These are phyloP conservation scores for Neurospora tetrasperma DNA, from an alignment of 495 filamentous ascomycete genomes.

Conservation along the genomic window DNA sequence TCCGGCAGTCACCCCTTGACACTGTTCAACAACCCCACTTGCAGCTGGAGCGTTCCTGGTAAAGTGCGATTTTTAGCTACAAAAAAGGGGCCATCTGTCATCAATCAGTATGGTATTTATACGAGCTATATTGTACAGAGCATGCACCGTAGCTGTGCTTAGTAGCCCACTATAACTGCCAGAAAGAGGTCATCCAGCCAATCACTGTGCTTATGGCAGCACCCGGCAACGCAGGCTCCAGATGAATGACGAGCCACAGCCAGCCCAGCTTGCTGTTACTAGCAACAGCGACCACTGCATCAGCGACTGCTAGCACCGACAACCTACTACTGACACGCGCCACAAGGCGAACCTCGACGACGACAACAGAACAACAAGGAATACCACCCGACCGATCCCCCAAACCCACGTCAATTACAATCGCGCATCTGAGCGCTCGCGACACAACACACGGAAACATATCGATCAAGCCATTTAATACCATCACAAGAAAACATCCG, in stretches of 20 bases:
- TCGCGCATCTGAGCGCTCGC: not conserved
- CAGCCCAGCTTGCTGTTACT: constrained; percentile 5
- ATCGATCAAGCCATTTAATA: constrained; percentile 1
- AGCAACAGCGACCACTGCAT: constrained; percentile 7
- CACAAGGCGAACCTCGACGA: constrained; percentile 19
- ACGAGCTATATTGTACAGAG: not conserved
- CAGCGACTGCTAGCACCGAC: not conserved
- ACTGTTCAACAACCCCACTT: not conserved
- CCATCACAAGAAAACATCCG: not conserved
- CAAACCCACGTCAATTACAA: constrained; percentile 3
- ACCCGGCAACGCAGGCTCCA: constrained; percentile 13
- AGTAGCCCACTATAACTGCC: not conserved
- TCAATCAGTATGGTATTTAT: rapidly evolving
- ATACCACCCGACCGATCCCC: constrained; percentile 12
- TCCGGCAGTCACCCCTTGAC: not conserved
- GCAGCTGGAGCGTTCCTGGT: not conserved
- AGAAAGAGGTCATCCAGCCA: not conserved
- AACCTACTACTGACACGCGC: constrained; percentile 12
- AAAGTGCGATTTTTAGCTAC: not conserved
- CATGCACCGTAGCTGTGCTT: not conserved
- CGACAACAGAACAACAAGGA: constrained; percentile 10
- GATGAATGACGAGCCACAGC: constrained; percentile 20
- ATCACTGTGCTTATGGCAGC: not conserved
- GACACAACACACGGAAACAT: not conserved
- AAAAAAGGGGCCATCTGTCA: not conserved